phyloP scores from a whole-genome alignment of 192 early-diverging fungal species.

The Coemansia umbellata region DNA sequence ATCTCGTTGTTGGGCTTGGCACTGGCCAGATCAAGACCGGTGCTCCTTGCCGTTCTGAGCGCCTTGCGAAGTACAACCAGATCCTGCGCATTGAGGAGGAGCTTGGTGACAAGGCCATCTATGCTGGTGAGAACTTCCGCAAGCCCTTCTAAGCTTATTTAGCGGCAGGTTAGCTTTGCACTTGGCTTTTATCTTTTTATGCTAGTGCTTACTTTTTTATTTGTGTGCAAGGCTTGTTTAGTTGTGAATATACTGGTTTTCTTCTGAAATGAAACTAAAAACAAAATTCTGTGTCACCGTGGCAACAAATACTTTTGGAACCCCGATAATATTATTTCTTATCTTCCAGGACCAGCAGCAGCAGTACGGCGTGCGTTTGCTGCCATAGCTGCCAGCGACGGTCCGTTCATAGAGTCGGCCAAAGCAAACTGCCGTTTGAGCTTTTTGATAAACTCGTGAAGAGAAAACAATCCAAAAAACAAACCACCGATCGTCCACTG shows the following conservation, averaged over 20 bases:
- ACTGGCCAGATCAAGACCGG: slow-evolving; percentile 99
- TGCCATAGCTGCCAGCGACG: background rate
- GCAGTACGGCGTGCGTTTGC: too few species aligned
- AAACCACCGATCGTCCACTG: slow-evolving; percentile 38
- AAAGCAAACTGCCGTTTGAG: slow-evolving; percentile 31
- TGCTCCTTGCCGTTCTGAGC: slow-evolving; percentile 96
- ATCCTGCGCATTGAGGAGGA: slow-evolving; percentile 97
- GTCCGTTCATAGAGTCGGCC: slow-evolving; percentile 10
- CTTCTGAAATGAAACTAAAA: too few species aligned
- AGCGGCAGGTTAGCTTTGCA: background rate
- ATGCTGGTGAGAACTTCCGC: slow-evolving; percentile 93
- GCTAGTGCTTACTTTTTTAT: background rate
- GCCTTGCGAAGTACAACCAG: slow-evolving; percentile 99
- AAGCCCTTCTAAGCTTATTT: slow-evolving; percentile 53
- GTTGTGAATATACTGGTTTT: too few species aligned
- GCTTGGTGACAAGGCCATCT: slow-evolving; percentile 85
- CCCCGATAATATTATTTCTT: too few species aligned
- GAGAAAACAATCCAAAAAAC: slow-evolving; percentile 28
- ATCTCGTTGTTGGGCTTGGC: slow-evolving; percentile 94
- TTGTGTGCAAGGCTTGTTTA: background rate
- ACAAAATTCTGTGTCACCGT: too few species aligned
- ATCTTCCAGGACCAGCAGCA: too few species aligned
- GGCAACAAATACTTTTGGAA: too few species aligned
- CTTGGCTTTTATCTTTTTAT: background rate
- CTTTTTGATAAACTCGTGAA: slow-evolving; percentile 19